phyloP scores from a whole-genome alignment of 192 early-diverging fungal species.

The Cladochytrium replicatum region DNA sequence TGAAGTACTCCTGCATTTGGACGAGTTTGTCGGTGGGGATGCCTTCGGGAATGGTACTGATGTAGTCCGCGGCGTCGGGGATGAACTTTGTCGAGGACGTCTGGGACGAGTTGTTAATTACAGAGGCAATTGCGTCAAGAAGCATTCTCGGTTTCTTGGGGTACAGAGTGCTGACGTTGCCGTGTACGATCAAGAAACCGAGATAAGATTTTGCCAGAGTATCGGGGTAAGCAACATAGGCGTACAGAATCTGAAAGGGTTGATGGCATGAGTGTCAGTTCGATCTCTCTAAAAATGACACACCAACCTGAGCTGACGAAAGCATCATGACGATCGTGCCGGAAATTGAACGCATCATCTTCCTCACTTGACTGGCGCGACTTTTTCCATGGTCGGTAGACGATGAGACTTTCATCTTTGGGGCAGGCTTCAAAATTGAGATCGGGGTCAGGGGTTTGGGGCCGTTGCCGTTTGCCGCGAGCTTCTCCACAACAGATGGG shows the following conservation, averaged over 20 bases:
- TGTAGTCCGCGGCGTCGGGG: background rate
- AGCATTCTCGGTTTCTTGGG: slow-evolving; percentile 15
- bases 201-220: slow-evolving; percentile 28
- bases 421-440: background rate
- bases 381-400: background rate
- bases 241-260: slow-evolving; percentile 22
- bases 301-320: slow-evolving; percentile 8
- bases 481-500: slow-evolving; percentile 9
- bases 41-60: slow-evolving; percentile 11
- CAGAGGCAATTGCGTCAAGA: slow-evolving; percentile 11
- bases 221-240: slow-evolving; percentile 26
- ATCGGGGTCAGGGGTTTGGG: background rate
- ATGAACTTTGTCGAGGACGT: slow-evolving; percentile 18
- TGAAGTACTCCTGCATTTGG: slow-evolving; percentile 16
- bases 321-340: slow-evolving; percentile 28
- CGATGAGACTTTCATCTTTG: background rate
- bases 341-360: slow-evolving; percentile 8
- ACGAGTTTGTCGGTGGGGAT: slow-evolving; percentile 10
- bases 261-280: background rate
- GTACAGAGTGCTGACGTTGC: slow-evolving; percentile 16
- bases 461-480: slow-evolving; percentile 5
- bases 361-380: slow-evolving; percentile 1
- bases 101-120: slow-evolving; percentile 1
- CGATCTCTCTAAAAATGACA: background rate
- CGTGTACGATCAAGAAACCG: slow-evolving; percentile 26